Evolutionary conservation across 192 early-diverging fungal genomes (phyloP).

Genomic region (Coemansia sp.): DNA sequence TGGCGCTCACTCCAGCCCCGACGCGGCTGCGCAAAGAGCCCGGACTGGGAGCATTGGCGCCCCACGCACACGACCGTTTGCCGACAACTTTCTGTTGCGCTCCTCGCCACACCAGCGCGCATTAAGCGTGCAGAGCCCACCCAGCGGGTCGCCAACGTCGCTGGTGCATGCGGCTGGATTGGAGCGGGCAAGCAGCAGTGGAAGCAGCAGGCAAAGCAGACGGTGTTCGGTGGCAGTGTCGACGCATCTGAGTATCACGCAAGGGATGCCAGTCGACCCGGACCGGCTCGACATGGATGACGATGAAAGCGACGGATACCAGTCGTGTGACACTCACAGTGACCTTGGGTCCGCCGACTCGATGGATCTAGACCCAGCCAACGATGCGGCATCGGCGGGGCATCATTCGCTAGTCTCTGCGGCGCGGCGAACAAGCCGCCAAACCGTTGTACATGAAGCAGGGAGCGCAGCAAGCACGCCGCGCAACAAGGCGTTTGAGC

Average conservation of each 20-base stretch:
- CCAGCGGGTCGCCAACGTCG: neutral
- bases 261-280: constrained; percentile 27
- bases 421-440: neutral
- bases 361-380: constrained; percentile 18
- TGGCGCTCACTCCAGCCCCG: neutral
- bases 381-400: constrained; percentile 10
- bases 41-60: constrained; percentile 6
- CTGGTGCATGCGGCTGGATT: neutral
- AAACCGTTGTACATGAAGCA: neutral
- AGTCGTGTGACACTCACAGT: neutral
- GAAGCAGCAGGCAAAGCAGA: constrained; percentile 10
- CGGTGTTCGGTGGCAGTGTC: constrained; percentile 34
- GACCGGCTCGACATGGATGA: constrained; percentile 34
- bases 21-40: neutral
- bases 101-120: constrained; percentile 19
- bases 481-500: constrained; percentile 51
- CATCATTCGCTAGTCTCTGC: constrained; percentile 2
- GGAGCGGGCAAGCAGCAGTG: constrained; percentile 4
- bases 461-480: constrained; percentile 22
- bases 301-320: constrained; percentile 13
- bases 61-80: neutral
- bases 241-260: constrained; percentile 22
- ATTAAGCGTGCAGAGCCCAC: constrained; percentile 13
- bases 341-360: constrained; percentile 19
- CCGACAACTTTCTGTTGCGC: neutral